Conservation (phyloP, 306 rosid species). For the Pterocarpus santalinus region DNA sequence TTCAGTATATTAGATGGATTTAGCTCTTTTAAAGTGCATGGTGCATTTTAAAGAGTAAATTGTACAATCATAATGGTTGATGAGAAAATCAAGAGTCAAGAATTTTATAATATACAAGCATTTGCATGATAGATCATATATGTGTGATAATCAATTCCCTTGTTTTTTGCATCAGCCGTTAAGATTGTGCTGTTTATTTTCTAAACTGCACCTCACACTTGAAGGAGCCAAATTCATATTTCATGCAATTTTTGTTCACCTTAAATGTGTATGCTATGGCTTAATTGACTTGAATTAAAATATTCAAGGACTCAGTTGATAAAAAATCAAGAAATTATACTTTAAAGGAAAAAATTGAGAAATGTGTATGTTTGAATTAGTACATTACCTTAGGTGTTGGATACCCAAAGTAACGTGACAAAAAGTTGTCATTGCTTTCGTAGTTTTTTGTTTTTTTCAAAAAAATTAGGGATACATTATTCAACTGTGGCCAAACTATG, state of each 20-base stretch:
- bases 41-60: neutral
- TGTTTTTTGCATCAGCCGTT: too few relatives aligned
- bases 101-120: too few relatives aligned
- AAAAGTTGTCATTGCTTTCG: neutral
- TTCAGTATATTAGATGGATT: neutral
- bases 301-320: conserved; percentile 1
- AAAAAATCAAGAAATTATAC: conserved; percentile 13
- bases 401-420: conserved; percentile 9
- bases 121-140: too few relatives aligned
- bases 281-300: conserved; percentile 1
- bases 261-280: neutral
- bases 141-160: too few relatives aligned
- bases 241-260: neutral
- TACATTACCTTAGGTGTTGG: conserved; percentile 17
- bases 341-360: conserved; percentile 15
- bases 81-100: neutral
- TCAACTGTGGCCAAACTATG: conserved; percentile 18
- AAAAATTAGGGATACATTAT: neutral
- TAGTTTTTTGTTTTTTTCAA: neutral
- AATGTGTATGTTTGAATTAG: conserved; percentile 3
- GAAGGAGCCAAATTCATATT: neutral
- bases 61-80: neutral
- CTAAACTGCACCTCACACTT: too few relatives aligned
- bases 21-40: neutral
- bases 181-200: too few relatives aligned